Conservation (phyloP, 305 asterid genomes). For the Fraxinus latifolia region DNA sequence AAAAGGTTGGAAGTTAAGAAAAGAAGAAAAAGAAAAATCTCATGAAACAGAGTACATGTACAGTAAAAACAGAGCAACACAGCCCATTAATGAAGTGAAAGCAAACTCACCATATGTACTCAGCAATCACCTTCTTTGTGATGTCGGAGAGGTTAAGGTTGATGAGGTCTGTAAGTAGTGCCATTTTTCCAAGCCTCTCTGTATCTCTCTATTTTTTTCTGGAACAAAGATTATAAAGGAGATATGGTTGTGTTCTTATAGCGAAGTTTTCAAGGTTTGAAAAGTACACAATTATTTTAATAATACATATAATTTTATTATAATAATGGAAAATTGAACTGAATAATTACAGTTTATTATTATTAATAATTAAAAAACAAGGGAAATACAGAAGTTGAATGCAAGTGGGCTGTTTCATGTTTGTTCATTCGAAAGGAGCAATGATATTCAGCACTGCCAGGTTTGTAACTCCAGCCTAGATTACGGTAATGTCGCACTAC, state of each 20-base stretch:
- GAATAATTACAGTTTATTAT: background rate
- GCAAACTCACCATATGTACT: constrained; percentile 50
- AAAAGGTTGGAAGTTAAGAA: background rate
- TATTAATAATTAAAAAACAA: background rate
- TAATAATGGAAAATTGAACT: background rate
- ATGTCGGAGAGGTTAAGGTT: constrained; percentile 47
- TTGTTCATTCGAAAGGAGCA: background rate
- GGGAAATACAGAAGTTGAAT: background rate
- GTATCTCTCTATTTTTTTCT: background rate
- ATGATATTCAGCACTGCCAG: too few species aligned
- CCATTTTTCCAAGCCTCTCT: constrained; percentile 26
- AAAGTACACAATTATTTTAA: background rate
- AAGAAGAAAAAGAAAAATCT: background rate
- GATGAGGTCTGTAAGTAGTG: constrained; percentile 45
- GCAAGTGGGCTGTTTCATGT: background rate
- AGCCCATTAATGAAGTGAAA: background rate
- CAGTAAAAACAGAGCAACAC: background rate
- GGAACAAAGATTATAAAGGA: background rate
- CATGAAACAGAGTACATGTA: background rate
- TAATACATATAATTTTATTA: background rate
- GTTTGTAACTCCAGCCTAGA: too few species aligned
- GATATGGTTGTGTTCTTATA: background rate
- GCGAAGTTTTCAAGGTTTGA: background rate
- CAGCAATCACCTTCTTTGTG: constrained; percentile 46
- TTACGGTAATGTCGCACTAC: too few species aligned